These are phyloP conservation scores for Fraxinus platypoda DNA, from an alignment of 305 asterid genomes.

Conservation along the genomic window DNA sequence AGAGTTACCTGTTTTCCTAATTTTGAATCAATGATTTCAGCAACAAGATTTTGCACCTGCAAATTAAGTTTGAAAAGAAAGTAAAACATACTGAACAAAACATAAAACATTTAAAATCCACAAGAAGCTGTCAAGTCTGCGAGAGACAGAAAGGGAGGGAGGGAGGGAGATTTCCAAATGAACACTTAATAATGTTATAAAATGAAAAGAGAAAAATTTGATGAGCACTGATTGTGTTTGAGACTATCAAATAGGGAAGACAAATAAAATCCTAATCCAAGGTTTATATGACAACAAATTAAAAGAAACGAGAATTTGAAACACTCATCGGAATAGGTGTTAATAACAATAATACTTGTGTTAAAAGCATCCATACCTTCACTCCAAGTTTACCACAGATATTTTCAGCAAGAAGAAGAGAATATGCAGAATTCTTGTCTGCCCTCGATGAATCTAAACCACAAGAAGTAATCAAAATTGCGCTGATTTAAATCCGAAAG, in stretches of 20 bases:
- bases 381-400: slow-evolving; percentile 76
- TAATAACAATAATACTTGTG: neutral
- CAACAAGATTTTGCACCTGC: slow-evolving; percentile 93
- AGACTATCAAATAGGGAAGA: neutral
- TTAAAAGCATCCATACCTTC: slow-evolving; percentile 48
- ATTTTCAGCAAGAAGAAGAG: slow-evolving; percentile 94
- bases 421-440: slow-evolving; percentile 86
- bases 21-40: slow-evolving; percentile 84
- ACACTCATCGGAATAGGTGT: neutral
- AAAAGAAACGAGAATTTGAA: neutral
- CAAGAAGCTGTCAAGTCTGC: neutral
- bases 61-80: slow-evolving; percentile 13
- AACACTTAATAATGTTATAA: neutral
- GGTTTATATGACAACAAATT: neutral
- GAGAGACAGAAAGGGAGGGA: neutral
- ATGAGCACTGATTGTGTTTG: neutral
- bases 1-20: slow-evolving; percentile 80
- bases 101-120: neutral
- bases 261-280: neutral
- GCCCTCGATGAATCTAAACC: slow-evolving; percentile 76
- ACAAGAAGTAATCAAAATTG: slow-evolving; percentile 16
- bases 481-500: slow-evolving; percentile 14
- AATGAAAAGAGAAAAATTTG: neutral
- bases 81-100: neutral
- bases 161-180: neutral